phyloP scores from a whole-genome alignment of 225 moss, liverwort and hornwort species.

The Pseudisothecium myosuroides region DNA sequence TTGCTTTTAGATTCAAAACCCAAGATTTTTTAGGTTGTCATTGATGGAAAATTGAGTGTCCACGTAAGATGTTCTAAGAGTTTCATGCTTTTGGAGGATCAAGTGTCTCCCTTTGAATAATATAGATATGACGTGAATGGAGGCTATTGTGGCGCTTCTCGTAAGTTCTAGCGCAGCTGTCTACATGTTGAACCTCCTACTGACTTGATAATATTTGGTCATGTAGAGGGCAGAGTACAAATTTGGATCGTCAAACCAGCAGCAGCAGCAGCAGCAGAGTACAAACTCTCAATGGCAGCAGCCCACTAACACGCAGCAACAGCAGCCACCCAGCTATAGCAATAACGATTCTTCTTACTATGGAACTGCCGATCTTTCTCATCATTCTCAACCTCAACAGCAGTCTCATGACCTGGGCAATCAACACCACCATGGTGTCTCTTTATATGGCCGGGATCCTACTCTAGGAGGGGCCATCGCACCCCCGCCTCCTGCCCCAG shows the following conservation, averaged over 20 bases:
- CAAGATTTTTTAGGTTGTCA: background rate
- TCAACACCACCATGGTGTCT: constrained; percentile 89
- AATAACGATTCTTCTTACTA: constrained; percentile 61
- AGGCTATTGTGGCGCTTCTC: background rate
- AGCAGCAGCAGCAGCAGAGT: constrained; percentile 73
- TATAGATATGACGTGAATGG: background rate
- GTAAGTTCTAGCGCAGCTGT: background rate
- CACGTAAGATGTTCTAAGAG: background rate
- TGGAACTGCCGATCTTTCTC: constrained; percentile 61
- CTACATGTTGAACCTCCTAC: background rate
- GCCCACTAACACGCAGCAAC: constrained; percentile 55
- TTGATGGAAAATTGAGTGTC: background rate
- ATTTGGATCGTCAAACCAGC: constrained; percentile 43
- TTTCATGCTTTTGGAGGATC: background rate
- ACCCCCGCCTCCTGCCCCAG: constrained; percentile 94
- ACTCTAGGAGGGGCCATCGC: constrained; percentile 72
- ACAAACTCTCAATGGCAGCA: constrained; percentile 70
- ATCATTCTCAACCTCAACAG: constrained; percentile 82
- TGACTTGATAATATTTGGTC: background rate
- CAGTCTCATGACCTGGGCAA: constrained; percentile 62
- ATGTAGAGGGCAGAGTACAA: constrained; percentile 65
- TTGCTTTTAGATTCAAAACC: background rate
- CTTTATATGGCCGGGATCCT: constrained; percentile 94
- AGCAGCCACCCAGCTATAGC: constrained; percentile 45
- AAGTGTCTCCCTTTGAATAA: background rate